Conservation (phyloP, 2,329 filamentous ascomycete genomes). For the Ilyonectria mors-panacis region DNA sequence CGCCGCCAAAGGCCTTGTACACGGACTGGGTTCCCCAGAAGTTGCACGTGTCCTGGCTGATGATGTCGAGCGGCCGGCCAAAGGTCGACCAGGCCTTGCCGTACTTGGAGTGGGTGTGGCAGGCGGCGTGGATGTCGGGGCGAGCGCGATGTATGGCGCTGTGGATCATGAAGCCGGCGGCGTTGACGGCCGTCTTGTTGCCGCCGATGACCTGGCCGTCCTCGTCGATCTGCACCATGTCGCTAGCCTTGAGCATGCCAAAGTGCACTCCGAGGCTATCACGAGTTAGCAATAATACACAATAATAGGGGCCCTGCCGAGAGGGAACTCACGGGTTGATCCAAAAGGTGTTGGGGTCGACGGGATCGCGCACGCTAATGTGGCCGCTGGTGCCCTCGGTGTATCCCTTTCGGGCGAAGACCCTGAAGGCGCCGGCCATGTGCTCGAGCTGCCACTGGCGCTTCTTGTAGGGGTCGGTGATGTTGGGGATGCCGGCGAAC, state of each 20-base stretch:
- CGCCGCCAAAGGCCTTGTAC: conserved; percentile 72
- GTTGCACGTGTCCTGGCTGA: conserved; percentile 70
- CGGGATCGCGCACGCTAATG: conserved; percentile 74
- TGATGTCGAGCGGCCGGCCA: conserved; percentile 69
- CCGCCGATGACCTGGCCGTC: conserved; percentile 71
- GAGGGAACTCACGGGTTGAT: conserved; percentile 57
- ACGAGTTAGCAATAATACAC: conserved; percentile 47
- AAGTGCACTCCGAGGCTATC: conserved; percentile 61
- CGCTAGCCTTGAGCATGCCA: conserved; percentile 69
- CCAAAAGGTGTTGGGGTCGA: conserved; percentile 72
- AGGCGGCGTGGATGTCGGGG: conserved; percentile 71
- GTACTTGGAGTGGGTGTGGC: conserved; percentile 70
- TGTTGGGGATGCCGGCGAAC: conserved; percentile 67
- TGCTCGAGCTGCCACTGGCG: conserved; percentile 54
- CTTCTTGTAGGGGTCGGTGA: conserved; percentile 61
- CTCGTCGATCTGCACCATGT: conserved; percentile 73
- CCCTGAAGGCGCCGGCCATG: conserved; percentile 60
- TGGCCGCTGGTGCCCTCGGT: conserved; percentile 75
- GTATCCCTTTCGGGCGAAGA: conserved; percentile 61
- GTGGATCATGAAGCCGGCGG: conserved; percentile 74
- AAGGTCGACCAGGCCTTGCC: conserved; percentile 74
- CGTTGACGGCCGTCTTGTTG: conserved; percentile 68
- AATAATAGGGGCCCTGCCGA: conserved; percentile 72
- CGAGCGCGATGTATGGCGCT: conserved; percentile 70
- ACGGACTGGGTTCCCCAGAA: conserved; percentile 70